Evolutionary conservation across 2,329 filamentous ascomycete species (phyloP), one percentile per base, ranked within the genome.

Genomic region (Penicillium sp.): DNA sequence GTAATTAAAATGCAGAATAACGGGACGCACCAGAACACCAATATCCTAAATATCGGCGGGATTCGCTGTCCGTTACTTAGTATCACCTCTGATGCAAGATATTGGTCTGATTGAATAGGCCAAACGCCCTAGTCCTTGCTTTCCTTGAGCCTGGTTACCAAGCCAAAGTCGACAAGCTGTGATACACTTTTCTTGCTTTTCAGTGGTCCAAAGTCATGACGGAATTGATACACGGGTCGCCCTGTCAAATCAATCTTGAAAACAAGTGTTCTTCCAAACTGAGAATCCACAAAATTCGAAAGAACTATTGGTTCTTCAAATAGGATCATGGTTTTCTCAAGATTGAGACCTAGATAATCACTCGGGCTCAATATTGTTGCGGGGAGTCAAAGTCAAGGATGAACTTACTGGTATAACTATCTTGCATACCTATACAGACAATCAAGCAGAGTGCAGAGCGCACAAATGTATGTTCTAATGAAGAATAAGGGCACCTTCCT

Each of bases 31-130:
- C 63, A 80, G 61, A 62, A 76, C 70, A 60, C 75, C 74, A 55
- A 80, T 58, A 64, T 78, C 79, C 77, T 75, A 80, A 57, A 80
- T 77, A 69, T 79, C 78, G 14, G 69, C 70, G 52, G 68, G 64
- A 75, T 77, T 57, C 69, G 68, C 76, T 73, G 80, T 51, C 74
- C 73, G 64, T 65, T 71, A 57, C 73, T 72, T 6, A 80, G 65
- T 45, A 80, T 73, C 30, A 79, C 77, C 66, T 80, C 77, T 58
- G 76, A 77, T 6, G 75, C 76, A 45, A 71, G 74, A 69, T 78
- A 79, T 52, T 73, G 66, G 55, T 78, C 74, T 59, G 76, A 75
- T 73, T 87, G 62, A 77, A 85, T 73, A 61, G 69, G 70, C 66
- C 64, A 73, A 57, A 74, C 61, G 26, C 70, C 71, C 76, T 78